Evolutionary conservation across 257 asterid genomes (phyloP).

Genomic region (Capsicum chinense): DNA sequence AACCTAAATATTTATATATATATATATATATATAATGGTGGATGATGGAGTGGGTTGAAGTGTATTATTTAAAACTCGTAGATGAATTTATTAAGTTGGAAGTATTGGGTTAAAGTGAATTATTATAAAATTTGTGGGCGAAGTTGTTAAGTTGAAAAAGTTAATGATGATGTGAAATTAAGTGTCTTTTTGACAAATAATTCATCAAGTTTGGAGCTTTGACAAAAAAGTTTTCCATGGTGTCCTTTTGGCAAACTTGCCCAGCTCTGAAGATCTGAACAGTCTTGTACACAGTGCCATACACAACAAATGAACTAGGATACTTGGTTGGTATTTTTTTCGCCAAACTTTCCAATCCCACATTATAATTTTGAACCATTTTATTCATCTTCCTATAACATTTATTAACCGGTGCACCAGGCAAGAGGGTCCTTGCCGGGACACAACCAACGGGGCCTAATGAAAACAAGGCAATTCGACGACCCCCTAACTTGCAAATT

Average conservation of each 20-base stretch:
- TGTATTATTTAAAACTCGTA: too few species aligned
- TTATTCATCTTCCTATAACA: constrained; percentile 71
- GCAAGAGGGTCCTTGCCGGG: constrained; percentile 63
- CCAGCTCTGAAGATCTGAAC: constrained; percentile 51
- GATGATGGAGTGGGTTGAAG: too few species aligned
- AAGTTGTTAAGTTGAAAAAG: too few species aligned
- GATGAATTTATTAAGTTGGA: too few species aligned
- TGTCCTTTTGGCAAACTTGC: not conserved
- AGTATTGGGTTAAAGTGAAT: too few species aligned
- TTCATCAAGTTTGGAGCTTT: too few species aligned
- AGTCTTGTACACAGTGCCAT: constrained; percentile 55
- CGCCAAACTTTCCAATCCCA: constrained; percentile 55
- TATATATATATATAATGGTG: too few species aligned
- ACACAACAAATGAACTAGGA: constrained; percentile 54
- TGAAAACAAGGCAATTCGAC: constrained; percentile 55
- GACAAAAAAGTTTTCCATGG: too few species aligned
- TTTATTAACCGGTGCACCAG: constrained; percentile 53
- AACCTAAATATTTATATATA: too few species aligned
- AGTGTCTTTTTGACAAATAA: too few species aligned
- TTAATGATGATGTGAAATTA: too few species aligned
- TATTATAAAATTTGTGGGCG: too few species aligned
- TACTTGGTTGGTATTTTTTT: constrained; percentile 41
- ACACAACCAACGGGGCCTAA: constrained; percentile 85
- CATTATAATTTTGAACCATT: constrained; percentile 64
- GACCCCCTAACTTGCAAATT: constrained; percentile 57